Conservation (phyloP, 768 basidiomycete genomes). For the Tulasnella sp. region DNA sequence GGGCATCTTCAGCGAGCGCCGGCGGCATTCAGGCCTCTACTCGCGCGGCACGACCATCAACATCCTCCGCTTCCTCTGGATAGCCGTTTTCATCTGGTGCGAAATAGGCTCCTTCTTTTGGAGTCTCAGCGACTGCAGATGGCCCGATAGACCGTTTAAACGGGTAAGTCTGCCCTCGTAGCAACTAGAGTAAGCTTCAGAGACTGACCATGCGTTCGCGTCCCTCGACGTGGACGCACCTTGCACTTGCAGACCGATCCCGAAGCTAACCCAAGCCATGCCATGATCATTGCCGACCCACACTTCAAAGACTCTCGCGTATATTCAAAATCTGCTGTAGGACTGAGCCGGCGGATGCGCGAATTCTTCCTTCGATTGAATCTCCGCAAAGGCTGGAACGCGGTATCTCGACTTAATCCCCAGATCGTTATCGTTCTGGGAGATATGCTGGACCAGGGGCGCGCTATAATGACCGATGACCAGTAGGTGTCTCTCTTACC, state of each 20-base stretch:
- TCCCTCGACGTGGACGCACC: conserved; percentile 33
- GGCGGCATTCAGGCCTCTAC: conserved; percentile 22
- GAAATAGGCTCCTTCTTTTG: conserved; percentile 58
- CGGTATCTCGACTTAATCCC: conserved; percentile 54
- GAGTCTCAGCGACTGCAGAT: conserved; percentile 49
- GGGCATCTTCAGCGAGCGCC: conserved; percentile 14
- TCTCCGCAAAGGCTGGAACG: conserved; percentile 79
- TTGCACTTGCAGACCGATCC: conserved; percentile 21
- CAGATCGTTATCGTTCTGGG: conserved; percentile 79
- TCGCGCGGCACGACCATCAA: conserved; percentile 36
- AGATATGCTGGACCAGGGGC: conserved; percentile 88
- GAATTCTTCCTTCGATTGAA: conserved; percentile 74
- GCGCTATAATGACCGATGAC: conserved; percentile 54
- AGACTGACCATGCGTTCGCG: conserved; percentile 33
- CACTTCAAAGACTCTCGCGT: conserved; percentile 76
- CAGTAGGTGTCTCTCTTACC: conserved; percentile 56
- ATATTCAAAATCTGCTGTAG: conserved; percentile 54
- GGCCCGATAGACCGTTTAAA: conserved; percentile 48
- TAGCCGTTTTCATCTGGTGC: conserved; percentile 61
- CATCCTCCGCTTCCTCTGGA: conserved; percentile 55
- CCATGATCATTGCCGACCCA: conserved; percentile 84
- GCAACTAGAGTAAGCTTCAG: not conserved
- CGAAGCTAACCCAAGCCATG: conserved; percentile 44
- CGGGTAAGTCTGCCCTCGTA: conserved; percentile 30
- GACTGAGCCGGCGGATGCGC: conserved; percentile 52